Evolutionary conservation across 176 grass and related monocot genomes (phyloP).

Genomic region (Rhynchospora breviuscula): DNA sequence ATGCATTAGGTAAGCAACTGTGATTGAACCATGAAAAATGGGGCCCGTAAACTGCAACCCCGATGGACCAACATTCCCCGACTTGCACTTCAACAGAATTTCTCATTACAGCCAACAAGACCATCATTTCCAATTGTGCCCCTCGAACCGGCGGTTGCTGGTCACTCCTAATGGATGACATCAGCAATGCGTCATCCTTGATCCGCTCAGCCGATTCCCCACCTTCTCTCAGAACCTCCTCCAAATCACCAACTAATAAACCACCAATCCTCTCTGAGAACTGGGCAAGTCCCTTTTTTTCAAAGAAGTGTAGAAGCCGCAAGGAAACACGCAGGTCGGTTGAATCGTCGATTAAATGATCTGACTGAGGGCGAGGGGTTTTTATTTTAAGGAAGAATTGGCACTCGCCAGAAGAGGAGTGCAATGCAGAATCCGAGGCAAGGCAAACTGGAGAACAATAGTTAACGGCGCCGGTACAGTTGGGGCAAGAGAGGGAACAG

Average conservation of each 20-base stretch:
- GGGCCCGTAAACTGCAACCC: conserved; percentile 63
- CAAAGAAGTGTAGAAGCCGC: conserved; percentile 49
- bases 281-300: conserved; percentile 21
- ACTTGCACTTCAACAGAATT: conserved; percentile 78
- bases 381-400: conserved; percentile 32
- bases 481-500: conserved; percentile 22
- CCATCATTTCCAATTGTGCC: conserved; percentile 33
- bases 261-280: conserved; percentile 46
- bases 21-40: conserved; percentile 95
- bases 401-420: conserved; percentile 64
- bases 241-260: conserved; percentile 49
- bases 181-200: conserved; percentile 43
- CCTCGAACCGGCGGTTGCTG: background rate
- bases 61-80: conserved; percentile 36
- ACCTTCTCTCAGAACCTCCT: conserved; percentile 33
- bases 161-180: conserved; percentile 43
- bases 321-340: conserved; percentile 49
- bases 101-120: conserved; percentile 60
- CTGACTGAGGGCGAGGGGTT: background rate
- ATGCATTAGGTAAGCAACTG: conserved; percentile 74
- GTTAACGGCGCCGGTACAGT: conserved; percentile 31
- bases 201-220: conserved; percentile 51
- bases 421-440: conserved; percentile 27
- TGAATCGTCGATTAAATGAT: conserved; percentile 25
- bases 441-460: conserved; percentile 66